Base-by-base conservation (phyloP, 2,329 filamentous ascomycete species). In the Colletotrichum sp. region DNA sequence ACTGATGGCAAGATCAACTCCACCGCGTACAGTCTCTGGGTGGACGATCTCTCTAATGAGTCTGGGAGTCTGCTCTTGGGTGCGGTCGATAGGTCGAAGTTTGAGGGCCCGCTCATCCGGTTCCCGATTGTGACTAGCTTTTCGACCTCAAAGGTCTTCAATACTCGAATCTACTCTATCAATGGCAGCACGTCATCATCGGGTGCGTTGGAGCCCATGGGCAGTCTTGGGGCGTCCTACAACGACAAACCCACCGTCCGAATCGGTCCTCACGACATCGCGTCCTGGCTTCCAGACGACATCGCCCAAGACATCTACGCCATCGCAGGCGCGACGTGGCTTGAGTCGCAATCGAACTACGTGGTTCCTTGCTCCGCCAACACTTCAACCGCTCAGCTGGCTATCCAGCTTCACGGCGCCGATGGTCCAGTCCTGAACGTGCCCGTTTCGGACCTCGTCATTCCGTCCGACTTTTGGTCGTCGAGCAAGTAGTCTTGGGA, bases 11-110 rank as follows among this genome's bases (percentile, higher is more conserved):
- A 89, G 67, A 94, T 94, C 80, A 86, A 87, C 67, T 87, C 87
- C 38, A 89, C 90, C 76, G 91, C 91, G 5, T 95, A 93, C 83
- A 94, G 92, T 74, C 82, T 95, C 24, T 95, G 92, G 85, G 85
- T 90, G 61, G 85, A 72, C 2, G 62, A 64, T 29, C 33, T 57
- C n/a, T 51, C 59, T 2, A 54, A n/a, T 13, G 34, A 54, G 47
- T 61, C 69, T 3, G 75, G 75, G 7, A 59, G 36, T 31, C 47
- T 76, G 4, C 66, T 76, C 4, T 38, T 76, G 18, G 75, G 75
- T 43, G 75, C 75, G 3, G 36, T 76, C 33, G 75, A 76, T 63
- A 65, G 29, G 29, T 73, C 69, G 21, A 72, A 72, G 16, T 75
- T 66, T 58, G 59, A 64, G 1, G 78, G 77, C 51, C 76, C 77